These are phyloP conservation scores for Sporothrix luriei DNA, from an alignment of 2,329 filamentous ascomycete genomes.

Conservation along the genomic window DNA sequence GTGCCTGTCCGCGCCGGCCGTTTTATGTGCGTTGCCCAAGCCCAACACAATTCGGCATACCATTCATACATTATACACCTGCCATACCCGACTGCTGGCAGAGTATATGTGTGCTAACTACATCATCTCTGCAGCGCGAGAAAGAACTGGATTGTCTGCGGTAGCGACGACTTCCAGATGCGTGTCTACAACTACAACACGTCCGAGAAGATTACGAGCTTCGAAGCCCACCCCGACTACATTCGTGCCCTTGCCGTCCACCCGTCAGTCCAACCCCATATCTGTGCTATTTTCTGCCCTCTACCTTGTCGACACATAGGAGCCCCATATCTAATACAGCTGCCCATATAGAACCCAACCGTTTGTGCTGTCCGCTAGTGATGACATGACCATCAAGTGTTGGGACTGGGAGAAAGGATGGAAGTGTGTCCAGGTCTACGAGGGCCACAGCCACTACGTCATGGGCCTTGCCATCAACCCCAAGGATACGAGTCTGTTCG, in stretches of 20 bases:
- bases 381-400: constrained; percentile 98
- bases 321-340: constrained; percentile 14
- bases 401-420: constrained; percentile 99
- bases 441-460: constrained; percentile 90
- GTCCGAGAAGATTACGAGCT: constrained; percentile 95
- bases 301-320: background rate
- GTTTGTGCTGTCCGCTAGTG: constrained; percentile 91
- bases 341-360: constrained; percentile 64
- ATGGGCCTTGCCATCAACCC: constrained; percentile 98
- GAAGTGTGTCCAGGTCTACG: constrained; percentile 96
- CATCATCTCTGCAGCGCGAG: constrained; percentile 56
- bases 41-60: background rate
- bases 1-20: constrained; percentile 95
- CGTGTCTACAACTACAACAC: constrained; percentile 82
- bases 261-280: constrained; percentile 50
- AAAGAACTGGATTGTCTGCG: constrained; percentile 99
- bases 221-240: constrained; percentile 97
- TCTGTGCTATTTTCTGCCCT: no score
- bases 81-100: background rate
- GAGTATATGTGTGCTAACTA: background rate
- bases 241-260: constrained; percentile 96
- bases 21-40: constrained; percentile 61
- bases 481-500: constrained; percentile 90
- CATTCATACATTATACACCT: no score
- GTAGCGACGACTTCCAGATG: constrained; percentile 81